These are phyloP conservation scores for Sporisorium exsertum DNA, from an alignment of 1,284 basidiomycete species.

Conservation along the genomic window DNA sequence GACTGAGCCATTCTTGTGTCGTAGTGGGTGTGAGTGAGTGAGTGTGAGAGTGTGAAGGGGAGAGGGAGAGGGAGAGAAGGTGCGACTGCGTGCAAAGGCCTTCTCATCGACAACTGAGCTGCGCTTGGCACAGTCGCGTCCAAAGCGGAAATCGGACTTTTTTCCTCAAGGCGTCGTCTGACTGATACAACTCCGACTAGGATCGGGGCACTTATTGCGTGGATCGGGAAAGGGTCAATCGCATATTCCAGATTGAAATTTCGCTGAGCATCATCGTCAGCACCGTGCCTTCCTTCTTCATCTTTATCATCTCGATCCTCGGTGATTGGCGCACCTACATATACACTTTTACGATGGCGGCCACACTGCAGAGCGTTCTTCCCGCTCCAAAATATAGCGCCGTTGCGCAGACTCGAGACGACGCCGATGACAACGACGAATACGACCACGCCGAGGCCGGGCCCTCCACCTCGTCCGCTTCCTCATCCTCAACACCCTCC, in stretches of 20 bases:
- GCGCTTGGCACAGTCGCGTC: conserved; percentile 12
- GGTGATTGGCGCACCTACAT: neutral
- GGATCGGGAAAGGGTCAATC: neutral
- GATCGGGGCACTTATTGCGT: neutral
- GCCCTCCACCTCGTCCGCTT: conserved; percentile 19
- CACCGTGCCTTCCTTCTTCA: conserved; percentile 4
- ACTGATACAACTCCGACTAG: neutral
- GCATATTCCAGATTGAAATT: conserved; percentile 2
- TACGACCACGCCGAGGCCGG: conserved; percentile 27
- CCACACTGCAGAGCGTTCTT: conserved; percentile 51
- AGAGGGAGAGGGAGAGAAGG: neutral
- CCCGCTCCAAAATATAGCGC: conserved; percentile 45
- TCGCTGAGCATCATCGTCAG: neutral
- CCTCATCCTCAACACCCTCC: conserved; percentile 16
- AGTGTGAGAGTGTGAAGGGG: neutral
- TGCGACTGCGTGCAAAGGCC: neutral
- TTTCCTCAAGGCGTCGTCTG: neutral
- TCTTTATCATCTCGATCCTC: neutral
- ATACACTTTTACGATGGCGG: conserved; percentile 26
- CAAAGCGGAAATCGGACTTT: conserved; percentile 15
- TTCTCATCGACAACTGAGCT: neutral
- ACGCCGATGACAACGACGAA: conserved; percentile 16
- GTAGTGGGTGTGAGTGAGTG: neutral
- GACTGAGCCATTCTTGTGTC: conserved; percentile 2
- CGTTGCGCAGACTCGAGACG: conserved; percentile 1